Base-by-base conservation (phyloP, 306 rosid genomes). In the Acacia melanoxylon region DNA sequence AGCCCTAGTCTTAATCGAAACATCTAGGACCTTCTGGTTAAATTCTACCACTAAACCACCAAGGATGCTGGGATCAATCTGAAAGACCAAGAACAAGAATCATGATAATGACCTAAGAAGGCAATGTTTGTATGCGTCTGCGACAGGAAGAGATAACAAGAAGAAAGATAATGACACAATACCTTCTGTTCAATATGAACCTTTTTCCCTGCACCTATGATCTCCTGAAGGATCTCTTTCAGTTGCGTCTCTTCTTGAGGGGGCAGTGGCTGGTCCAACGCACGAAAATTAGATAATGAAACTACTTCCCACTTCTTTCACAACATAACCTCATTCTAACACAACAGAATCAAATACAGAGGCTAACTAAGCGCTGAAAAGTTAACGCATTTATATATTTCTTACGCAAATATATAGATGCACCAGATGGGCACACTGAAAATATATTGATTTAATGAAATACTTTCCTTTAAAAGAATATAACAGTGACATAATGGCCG, bases 1-100 rank as follows among this genome's bases (percentile, higher is more conserved):
- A 46, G 98, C 97, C 87, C 99, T 83, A 13, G 94, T 93, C 93
- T 71, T 93, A 25, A 93, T 91, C n/a, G 99, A 96, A 96, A 93
- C 89, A 86, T 96, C 99, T 22, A 93, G 92, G 58, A 93, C 97
- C 89, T 96, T n/a, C n/a, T n/a, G n/a, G n/a, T n/a, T n/a, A n/a
- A n/a, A n/a, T n/a, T n/a, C n/a, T n/a, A n/a, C n/a, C 81, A 96
- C 91, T 20, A 96, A 74, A 41, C 99, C 99, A 62, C 98, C 98
- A 86, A 93, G 88, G 35, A 96, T 93, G 74, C 93, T 91, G 78
- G 97, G 85, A 87, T 96, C 98, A 76, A 96, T 93, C 99, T 96
- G 88, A 65, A 75, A 85, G 15, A 63, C 41, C 68, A 63, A 29
- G 14, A 63, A 29, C 41, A 29, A 63, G 10, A 63, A 63, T 63